Percentiles rank a stretch among this genome's conserved stretches.
These are phyloP conservation scores for Corchorus capsularis DNA, from an alignment of 345 rosid species.

Conservation along the genomic window DNA sequence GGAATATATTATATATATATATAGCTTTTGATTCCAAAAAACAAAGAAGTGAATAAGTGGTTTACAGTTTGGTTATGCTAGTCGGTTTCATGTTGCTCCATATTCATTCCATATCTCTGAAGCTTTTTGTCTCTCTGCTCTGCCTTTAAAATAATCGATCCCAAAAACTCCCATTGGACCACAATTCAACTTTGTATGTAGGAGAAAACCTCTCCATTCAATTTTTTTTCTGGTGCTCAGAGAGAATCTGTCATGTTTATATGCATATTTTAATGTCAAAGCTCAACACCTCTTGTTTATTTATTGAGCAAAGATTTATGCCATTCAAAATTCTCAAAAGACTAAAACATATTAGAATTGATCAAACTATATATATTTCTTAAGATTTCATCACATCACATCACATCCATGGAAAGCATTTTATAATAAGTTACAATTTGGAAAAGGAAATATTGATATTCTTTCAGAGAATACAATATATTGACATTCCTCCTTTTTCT, in stretches of 20 bases:
- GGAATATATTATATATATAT: no score
- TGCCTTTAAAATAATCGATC: not conserved
- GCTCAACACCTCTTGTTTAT: not conserved
- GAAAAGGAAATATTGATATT: no score
- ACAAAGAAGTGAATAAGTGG: not conserved
- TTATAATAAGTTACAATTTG: no score
- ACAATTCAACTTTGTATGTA: constrained; percentile 4
- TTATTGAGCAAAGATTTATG: not conserved
- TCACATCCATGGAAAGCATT: not conserved
- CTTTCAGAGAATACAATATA: no score
- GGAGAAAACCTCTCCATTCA: not conserved
- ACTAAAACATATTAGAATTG: not conserved
- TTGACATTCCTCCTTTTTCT: no score
- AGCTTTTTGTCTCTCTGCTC: not conserved
- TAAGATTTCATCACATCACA: not conserved
- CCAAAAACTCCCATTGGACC: not conserved
- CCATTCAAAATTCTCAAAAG: not conserved
- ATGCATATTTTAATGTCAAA: not conserved
- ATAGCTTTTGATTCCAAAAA: not conserved
- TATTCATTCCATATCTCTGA: constrained; percentile 18
- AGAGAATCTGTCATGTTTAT: not conserved
- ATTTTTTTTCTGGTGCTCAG: not conserved
- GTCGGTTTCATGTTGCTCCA: constrained; percentile 11
- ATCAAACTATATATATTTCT: no score
- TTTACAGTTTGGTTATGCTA: constrained; percentile 8